Evolutionary conservation across 441 rosid species (phyloP), one percentile per base, ranked within the genome.

Genomic region (Erodium texanum): DNA sequence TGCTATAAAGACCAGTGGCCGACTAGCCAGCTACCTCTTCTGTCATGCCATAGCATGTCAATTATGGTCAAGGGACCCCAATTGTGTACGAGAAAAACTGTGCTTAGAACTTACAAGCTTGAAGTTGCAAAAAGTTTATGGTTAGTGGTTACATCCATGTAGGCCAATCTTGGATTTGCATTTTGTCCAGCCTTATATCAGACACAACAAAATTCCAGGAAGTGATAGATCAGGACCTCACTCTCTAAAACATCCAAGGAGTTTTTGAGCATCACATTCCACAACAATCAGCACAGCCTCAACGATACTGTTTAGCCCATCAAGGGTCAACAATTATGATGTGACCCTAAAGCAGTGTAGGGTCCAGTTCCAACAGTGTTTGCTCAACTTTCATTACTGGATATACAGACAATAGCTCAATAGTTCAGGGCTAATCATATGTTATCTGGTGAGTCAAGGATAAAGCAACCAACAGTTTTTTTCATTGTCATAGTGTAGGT

Each of bases 21-120:
- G 8, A 56, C 62, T 56, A 56, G 27, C 62, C 9, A 12, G 62
- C 5, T 20, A 20, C 62, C 10, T 56, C 62, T 56, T 7, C 15
- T 22, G 24, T 56, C 15, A 56, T 56, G 62, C 24, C 24, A 56
- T 56, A 56, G 62, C 62, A 56, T 56, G 62, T 56, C 62, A 20
- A 56, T 23, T 23, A 11, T 24, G 34, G 65, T 24, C 8, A 36
- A 9, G 36, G 36, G 65, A 24, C 32, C 29, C 16, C 7, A 16
- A 38, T 24, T 18, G 34, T 52, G 67, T 63, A 63, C 20, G 19
- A 6, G 63, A 8, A 54, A 48, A 66, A 52, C 22, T 36, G 50
- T 24, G 66, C 58, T 45, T 62, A 70, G 27, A 68, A 24, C 58
- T 45, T 62, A 70, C 41, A 68, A 19, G 61, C 22, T 68, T 15